Evolutionary conservation across 176 grass and related monocot genomes (phyloP).

Genomic region (Cymbopogon citratus): DNA sequence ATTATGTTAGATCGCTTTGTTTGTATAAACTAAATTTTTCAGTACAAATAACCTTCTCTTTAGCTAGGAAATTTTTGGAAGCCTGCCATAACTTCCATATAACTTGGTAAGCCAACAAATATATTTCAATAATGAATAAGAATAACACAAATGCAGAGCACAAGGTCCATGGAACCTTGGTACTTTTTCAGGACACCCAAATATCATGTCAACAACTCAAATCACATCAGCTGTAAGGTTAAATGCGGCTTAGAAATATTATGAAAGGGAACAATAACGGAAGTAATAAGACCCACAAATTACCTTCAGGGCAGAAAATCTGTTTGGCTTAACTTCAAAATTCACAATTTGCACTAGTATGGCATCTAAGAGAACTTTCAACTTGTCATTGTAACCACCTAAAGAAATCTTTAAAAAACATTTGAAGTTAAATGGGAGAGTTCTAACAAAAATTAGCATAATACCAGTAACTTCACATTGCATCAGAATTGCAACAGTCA

Average conservation of each 20-base stretch:
- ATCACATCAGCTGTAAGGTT: neutral
- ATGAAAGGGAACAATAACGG: conserved; percentile 12
- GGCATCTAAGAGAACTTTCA: conserved; percentile 75
- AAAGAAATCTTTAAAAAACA: conserved; percentile 55
- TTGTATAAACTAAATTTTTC: neutral
- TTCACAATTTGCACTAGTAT: conserved; percentile 68
- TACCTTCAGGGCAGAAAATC: conserved; percentile 90
- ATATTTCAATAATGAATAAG: neutral
- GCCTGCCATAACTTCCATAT: neutral
- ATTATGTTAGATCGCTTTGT: neutral
- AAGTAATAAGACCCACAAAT: conserved; percentile 18
- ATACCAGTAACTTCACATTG: conserved; percentile 5
- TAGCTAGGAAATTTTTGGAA: neutral
- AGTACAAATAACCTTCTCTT: neutral
- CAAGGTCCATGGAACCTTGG: neutral
- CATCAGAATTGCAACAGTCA: conserved; percentile 13
- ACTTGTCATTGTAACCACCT: conserved; percentile 90
- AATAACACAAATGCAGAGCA: neutral
- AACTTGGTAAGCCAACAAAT: neutral
- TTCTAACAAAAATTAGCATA: neutral
- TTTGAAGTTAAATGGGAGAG: neutral
- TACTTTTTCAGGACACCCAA: neutral
- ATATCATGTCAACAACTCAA: conserved; percentile 17
- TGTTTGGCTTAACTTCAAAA: conserved; percentile 85
- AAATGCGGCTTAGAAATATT: neutral